Base-by-base conservation (phyloP, 805 yeast species). In the Metschnikowia reukaufii region DNA sequence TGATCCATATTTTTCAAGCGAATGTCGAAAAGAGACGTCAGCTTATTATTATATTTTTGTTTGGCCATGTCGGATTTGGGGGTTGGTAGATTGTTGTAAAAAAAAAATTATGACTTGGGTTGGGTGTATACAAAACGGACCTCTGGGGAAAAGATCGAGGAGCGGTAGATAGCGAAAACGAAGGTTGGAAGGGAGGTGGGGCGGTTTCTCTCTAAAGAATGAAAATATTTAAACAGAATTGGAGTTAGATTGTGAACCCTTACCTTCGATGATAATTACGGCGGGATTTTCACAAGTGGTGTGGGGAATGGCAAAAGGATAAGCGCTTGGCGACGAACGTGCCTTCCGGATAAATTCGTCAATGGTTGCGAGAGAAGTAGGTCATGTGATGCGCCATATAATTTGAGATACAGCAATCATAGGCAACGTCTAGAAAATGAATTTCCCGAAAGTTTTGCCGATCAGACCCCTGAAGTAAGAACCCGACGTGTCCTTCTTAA, bases 1-100 rank as follows among this genome's bases (percentile, higher is more conserved):
- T 82, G 84, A 36, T 87, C 95, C 2, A 77, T 63, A 20, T 88
- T 81, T 42, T 80, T 76, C 31, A 88, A 65, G 44, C 95, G 73
- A 47, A 80, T 74, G 44, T 78, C 75, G 50, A 70, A 70, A 20
- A 70, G 62, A 12, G 72, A 56, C 9, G 73, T 56, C 50, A 60
- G 63, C 49, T 63, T 67, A 7, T 59, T 48, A 13, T 40, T 32
- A 12, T 53, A 27, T 37, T 50, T 61, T 43, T 56, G 54, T 48
- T 61, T 60, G 27, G 44, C 49, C 63, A 59, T 60, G 36, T 29
- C 21, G 31, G 9, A 16, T 12, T 16, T 16, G 18, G 35, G 19
- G 18, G n/a, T n/a, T n/a, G 30, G 30, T 7, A 4, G 10, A 12
- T 6, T 7, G 18, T 6, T 16, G 37, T n/a, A 18, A 33, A 23